These are phyloP conservation scores for Dacryopinax primogenitus DNA, from an alignment of 768 basidiomycete genomes.

Conservation along the genomic window DNA sequence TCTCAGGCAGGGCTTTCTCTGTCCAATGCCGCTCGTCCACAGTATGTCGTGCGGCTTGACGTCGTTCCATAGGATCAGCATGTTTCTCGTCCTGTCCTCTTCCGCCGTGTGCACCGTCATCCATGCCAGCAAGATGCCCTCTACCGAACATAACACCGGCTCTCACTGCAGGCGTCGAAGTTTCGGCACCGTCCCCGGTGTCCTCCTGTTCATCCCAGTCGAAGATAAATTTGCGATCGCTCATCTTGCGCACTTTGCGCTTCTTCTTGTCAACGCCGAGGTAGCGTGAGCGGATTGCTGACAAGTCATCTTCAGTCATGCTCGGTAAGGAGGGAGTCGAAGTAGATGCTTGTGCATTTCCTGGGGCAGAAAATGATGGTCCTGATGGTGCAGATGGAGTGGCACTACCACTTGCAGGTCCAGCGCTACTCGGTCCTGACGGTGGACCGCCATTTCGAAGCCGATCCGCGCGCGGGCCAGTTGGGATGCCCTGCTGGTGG, in stretches of 20 bases:
- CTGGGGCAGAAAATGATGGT: slow-evolving; percentile 40
- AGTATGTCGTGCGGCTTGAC: slow-evolving; percentile 65
- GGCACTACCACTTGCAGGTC: slow-evolving; percentile 22
- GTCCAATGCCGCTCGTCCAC: slow-evolving; percentile 96
- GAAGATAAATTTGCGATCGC: slow-evolving; percentile 95
- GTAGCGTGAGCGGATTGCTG: slow-evolving; percentile 80
- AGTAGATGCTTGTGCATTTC: slow-evolving; percentile 24
- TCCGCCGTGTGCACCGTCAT: slow-evolving; percentile 47
- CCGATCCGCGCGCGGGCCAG: slow-evolving; percentile 64
- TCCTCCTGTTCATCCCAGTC: slow-evolving; percentile 98
- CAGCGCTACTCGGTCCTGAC: slow-evolving; percentile 20
- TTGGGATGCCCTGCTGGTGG: slow-evolving; percentile 62
- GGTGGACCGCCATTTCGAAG: slow-evolving; percentile 36
- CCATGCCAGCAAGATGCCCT: slow-evolving; percentile 74
- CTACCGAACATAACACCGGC: slow-evolving; percentile 82
- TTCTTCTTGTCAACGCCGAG: slow-evolving; percentile 91
- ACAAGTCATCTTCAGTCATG: slow-evolving; percentile 69
- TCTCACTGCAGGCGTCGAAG: slow-evolving; percentile 9
- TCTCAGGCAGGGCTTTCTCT: slow-evolving; percentile 80
- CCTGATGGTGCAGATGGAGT: slow-evolving; percentile 30
- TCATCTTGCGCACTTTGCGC: slow-evolving; percentile 86
- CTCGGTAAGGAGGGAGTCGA: slow-evolving; percentile 40
- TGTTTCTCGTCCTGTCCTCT: slow-evolving; percentile 37
- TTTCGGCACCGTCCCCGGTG: slow-evolving; percentile 33
- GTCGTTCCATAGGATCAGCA: slow-evolving; percentile 70